Evolutionary conservation across 2,329 filamentous ascomycete genomes (phyloP), one percentile per base, ranked within the genome.

Genomic region (Colletotrichum higginsianum): DNA sequence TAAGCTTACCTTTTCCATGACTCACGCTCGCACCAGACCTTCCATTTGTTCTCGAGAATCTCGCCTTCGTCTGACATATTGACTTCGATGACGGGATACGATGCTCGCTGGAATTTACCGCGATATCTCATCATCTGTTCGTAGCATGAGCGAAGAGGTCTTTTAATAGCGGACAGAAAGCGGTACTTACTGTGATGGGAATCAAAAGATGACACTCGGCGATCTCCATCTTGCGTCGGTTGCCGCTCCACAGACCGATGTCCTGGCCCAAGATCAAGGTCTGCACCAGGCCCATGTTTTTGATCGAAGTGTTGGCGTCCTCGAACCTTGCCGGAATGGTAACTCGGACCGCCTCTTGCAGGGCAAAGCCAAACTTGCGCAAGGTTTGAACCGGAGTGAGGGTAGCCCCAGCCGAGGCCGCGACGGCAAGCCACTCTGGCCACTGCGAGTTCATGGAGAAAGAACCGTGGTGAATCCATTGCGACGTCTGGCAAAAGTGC

Each of bases 11-110:
- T 86, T 77, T 93, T 92, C 82, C 89, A 92, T 3, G 89, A 90
- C 76, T 94, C 92, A 71, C 88, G 83, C 57, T 89, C 84, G 16
- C 88, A 85, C 92, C 92, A 94, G 30, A 81, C 80, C 66, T 82
- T 84, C 92, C 92, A 94, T 75, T 93, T 93, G 4, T 84, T 81
- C 68, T 92, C 86, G 0, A 94, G 80, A 2, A 81, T 81, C 21
- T 88, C 79, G 1, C 88, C 89, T 26, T 88, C 82, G 66, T 93
- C 91, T 1, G 86, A 84, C 0, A 84, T 76, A n/a, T 81, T 77
- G 2, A 90, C 86, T 0, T 82, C 77, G 16, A 92, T 84, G 2
- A 82, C 78, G 2, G 86, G 84, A 76, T 89, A 91, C 3, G 83
- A 83, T 16, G 86, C 86, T 26, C 86, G 83, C 67, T 89, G 86